A percentile compares a stretch with the other conserved stretches of the same genome.
Evolutionary conservation across 495 filamentous ascomycete genomes (phyloP).

Genomic region (Cercophora samala): DNA sequence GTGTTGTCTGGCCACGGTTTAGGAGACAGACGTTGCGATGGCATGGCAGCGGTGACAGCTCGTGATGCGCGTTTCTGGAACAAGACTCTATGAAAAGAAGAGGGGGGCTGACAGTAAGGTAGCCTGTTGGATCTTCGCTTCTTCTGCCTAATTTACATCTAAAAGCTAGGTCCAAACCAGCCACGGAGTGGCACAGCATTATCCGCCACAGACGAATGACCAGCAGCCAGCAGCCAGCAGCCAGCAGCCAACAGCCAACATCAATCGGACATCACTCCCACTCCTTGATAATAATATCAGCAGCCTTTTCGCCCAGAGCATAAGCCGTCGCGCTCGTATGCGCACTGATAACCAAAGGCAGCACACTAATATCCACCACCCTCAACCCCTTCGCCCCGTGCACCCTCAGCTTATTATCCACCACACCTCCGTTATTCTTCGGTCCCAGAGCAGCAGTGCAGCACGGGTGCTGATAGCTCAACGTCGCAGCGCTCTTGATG

Average conservation of each 20-base stretch:
- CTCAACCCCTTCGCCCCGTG: slow-evolving; percentile 38
- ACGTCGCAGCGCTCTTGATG: slow-evolving; percentile 9
- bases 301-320: slow-evolving; percentile 24
- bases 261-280: slow-evolving; percentile 14
- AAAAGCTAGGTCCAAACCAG: no score
- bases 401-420: slow-evolving; percentile 37
- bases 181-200: no score
- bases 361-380: slow-evolving; percentile 28
- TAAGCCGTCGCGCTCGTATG: slow-evolving; percentile 21
- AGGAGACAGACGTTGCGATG: no score
- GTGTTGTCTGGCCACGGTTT: no score
- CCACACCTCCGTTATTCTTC: slow-evolving; percentile 47
- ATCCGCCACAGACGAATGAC: no score
- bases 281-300: slow-evolving; percentile 53
- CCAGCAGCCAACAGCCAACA: neutral
- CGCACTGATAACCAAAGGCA: slow-evolving; percentile 47
- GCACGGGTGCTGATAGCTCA: slow-evolving; percentile 27
- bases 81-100: no score
- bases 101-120: no score
- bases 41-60: no score
- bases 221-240: no score
- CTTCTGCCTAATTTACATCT: no score
- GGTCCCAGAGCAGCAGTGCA: slow-evolving; percentile 57
- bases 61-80: no score
- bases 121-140: no score